Evolutionary conservation across 371 early-diverging fungal genomes (phyloP).

Genomic region (Mucor ambiguus): DNA sequence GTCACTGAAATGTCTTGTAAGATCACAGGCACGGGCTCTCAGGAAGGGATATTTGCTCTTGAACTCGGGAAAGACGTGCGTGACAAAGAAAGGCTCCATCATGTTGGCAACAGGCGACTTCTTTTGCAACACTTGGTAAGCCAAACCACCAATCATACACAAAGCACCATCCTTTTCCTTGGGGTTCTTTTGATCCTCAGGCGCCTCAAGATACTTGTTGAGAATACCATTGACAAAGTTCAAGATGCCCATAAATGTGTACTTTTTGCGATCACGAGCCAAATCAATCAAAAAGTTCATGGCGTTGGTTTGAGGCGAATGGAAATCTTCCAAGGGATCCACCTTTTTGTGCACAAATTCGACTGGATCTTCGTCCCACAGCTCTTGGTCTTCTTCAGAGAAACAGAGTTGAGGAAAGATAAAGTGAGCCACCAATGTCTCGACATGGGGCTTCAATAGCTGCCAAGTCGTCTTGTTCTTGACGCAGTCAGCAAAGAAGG

Average conservation of each 20-base stretch:
- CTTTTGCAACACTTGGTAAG: constrained; percentile 65
- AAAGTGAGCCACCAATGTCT: constrained; percentile 76
- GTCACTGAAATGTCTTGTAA: constrained; percentile 44
- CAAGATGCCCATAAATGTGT: constrained; percentile 79
- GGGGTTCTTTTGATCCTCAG: constrained; percentile 67
- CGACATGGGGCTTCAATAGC: constrained; percentile 79
- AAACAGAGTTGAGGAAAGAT: constrained; percentile 91
- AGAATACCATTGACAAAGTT: constrained; percentile 75
- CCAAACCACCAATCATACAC: constrained; percentile 76
- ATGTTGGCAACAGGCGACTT: constrained; percentile 67
- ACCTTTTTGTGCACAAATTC: constrained; percentile 90
- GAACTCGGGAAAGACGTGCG: constrained; percentile 90
- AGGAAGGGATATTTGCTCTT: constrained; percentile 78
- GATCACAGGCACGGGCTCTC: constrained; percentile 66
- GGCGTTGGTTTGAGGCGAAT: constrained; percentile 72
- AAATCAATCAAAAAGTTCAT: constrained; percentile 74
- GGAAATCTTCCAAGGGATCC: constrained; percentile 81
- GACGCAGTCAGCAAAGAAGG: constrained; percentile 70
- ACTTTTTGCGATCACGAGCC: constrained; percentile 75
- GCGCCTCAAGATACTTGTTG: constrained; percentile 56
- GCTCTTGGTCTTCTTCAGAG: constrained; percentile 75
- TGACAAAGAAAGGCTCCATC: constrained; percentile 82
- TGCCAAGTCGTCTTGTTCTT: constrained; percentile 88
- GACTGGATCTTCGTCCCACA: constrained; percentile 89
- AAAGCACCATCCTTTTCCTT: constrained; percentile 89